These are phyloP conservation scores for Umbelopsis ramanniana DNA, from an alignment of 192 early-diverging fungal species.

Conservation along the genomic window DNA sequence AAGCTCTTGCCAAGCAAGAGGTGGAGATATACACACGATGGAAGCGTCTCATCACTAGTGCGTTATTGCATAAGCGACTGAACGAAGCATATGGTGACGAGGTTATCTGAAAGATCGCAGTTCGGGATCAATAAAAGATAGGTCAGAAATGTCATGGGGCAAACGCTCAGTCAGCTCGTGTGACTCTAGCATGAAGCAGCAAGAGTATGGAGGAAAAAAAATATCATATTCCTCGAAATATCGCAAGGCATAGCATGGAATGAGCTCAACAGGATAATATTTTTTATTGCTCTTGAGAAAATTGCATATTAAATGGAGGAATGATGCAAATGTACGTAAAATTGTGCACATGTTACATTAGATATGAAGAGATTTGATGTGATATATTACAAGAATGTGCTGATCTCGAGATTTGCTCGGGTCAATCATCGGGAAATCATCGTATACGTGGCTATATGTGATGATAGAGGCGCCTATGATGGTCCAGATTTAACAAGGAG, in stretches of 20 bases:
- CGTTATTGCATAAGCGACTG: slow-evolving; percentile 56
- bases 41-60: slow-evolving; percentile 57
- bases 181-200: no score
- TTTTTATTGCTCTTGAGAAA: no score
- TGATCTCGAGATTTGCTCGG: slow-evolving; percentile 8
- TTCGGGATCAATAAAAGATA: no score
- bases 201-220: no score
- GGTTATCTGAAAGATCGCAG: background rate
- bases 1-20: slow-evolving; percentile 42
- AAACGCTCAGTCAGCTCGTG: no score
- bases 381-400: background rate
- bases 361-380: background rate
- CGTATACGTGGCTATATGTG: background rate
- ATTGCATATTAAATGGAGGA: background rate
- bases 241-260: no score
- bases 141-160: no score
- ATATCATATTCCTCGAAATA: no score
- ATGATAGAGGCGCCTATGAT: slow-evolving; percentile 2
- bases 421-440: background rate
- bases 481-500: slow-evolving; percentile 4
- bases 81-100: slow-evolving; percentile 56
- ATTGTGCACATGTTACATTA: background rate
- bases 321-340: background rate
- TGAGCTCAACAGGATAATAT: no score
- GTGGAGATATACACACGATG: slow-evolving; percentile 53